Base-by-base conservation (phyloP, 2,329 filamentous ascomycete genomes). In the Botrytis cinerea region DNA sequence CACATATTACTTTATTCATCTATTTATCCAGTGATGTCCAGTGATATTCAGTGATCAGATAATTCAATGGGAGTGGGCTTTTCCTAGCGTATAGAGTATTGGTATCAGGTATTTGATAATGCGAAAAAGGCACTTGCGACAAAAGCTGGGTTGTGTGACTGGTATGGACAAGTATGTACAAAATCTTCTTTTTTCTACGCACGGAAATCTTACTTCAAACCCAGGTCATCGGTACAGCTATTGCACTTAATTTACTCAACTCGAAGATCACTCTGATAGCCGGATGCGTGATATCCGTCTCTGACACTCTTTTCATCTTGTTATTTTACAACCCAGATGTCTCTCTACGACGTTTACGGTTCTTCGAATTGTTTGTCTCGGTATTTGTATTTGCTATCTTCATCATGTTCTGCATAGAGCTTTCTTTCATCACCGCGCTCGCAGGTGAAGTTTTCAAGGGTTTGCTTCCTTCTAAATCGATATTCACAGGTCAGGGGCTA, bases 181-280 rank as follows among this genome's bases (percentile, higher is more conserved):
- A 35, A 62, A 51, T 46, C 12, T 38, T 57, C 4, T 12, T 16
- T 59, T 63, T 32, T 45, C 1, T 63, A 2, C 18, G 32, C 45
- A 18, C 14, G 25, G 20, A 35, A 38, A 38, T 9, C 32, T 45
- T n/a, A 43, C 20, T 25, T 57, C 2, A 18, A 54, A 57, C 32
- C 32, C 70, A 87, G 85, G 90, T 92, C 32, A 91, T 92, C 75
- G 90, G 91, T 63, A 91, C 89, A n/a, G 90, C 90, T 20, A 92
- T 92, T 74, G 90, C 88, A 0, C 82, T 92, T 60, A 92, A 92
- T 76, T 82, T 92, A 22, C 84, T 92, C 43, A 84, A 89, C 48
- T 87, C 87, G 0, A 84, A 87, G 74, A 83, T 92, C 3, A 90
- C 90, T 0, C 82, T 92, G 7, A 88, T 92, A 0, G 89, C 88